Evolutionary conservation across 1,284 basidiomycete species (phyloP).

Genomic region (Microbotryum silenes-acaulis): DNA sequence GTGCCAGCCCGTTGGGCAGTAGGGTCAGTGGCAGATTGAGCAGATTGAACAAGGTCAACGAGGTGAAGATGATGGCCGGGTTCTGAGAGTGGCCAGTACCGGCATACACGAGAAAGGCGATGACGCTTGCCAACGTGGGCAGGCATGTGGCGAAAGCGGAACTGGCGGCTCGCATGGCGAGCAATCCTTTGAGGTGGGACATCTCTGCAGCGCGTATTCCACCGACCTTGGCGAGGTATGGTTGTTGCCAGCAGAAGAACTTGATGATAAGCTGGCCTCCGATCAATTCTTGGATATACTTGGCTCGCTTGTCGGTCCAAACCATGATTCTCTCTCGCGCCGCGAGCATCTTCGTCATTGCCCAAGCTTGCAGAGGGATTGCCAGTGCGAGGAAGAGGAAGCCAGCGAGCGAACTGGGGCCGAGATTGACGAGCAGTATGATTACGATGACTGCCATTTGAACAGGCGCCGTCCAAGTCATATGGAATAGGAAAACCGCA

Average conservation of each 20-base stretch:
- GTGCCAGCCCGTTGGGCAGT: neutral
- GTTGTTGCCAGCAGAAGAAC: slow-evolving; percentile 57
- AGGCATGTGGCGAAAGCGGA: slow-evolving; percentile 56
- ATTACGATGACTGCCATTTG: slow-evolving; percentile 60
- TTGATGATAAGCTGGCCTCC: slow-evolving; percentile 85
- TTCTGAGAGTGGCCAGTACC: slow-evolving; percentile 58
- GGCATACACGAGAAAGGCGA: slow-evolving; percentile 73
- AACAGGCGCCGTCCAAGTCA: slow-evolving; percentile 30
- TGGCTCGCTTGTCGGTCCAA: slow-evolving; percentile 81
- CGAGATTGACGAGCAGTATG: slow-evolving; percentile 61
- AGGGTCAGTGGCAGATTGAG: slow-evolving; percentile 37
- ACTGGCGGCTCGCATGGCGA: slow-evolving; percentile 44
- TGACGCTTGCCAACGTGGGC: slow-evolving; percentile 70
- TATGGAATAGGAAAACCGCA: too few relatives aligned
- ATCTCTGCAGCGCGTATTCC: slow-evolving; percentile 68
- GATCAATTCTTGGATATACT: slow-evolving; percentile 70
- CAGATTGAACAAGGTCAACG: slow-evolving; percentile 66
- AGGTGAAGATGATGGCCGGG: slow-evolving; percentile 63
- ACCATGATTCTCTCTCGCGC: slow-evolving; percentile 69
- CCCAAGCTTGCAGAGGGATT: slow-evolving; percentile 55
- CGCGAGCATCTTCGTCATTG: slow-evolving; percentile 67
- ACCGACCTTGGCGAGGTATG: slow-evolving; percentile 58
- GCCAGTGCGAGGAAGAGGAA: slow-evolving; percentile 48
- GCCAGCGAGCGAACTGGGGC: slow-evolving; percentile 71
- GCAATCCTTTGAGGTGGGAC: slow-evolving; percentile 62